Evolutionary conservation across 2,329 filamentous ascomycete species (phyloP), one percentile per base, ranked within the genome.

Genomic region (Penicillium glabrum): DNA sequence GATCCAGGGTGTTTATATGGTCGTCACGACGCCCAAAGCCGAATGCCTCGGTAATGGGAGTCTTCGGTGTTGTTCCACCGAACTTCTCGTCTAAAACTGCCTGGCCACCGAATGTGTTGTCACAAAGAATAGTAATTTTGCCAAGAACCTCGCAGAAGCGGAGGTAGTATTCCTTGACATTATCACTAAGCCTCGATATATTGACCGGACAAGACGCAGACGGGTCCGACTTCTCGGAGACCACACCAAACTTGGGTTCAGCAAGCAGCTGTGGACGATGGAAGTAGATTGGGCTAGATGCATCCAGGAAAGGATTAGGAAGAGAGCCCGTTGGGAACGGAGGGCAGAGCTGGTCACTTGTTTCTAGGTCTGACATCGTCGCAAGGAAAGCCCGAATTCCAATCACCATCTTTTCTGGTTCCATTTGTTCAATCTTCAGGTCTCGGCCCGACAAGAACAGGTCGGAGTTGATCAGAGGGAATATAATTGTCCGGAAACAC

Each of bases 341-440:
- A 3, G 95, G 95, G 24, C 83, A 83, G 13, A 88, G 84, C 61
- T 86, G 83, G 48, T 93, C 89, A 26, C 89, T 88, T 61, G 89
- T 93, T 73, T 99, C 95, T 26, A 98, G 80, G 72, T 99, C 95
- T 0, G 89, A 85, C 86, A 99, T 93, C 64, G 98, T 91, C 31
- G 89, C 90, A 27, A 99, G 81, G 71, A 98, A 99, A 3, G 95
- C 90, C 61, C 92, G 86, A 61, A 99, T 99, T 3, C 93, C 95
- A 65, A 99, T 90, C n/a, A 98, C 93, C 77, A 97, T 96, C 67
- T 91, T 89, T 70, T 99, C 96, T 0, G 96, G 95, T 60, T 99
- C 95, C 60, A 99, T 83, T 69, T 96, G 91, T 69, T 98, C 95
- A 27, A 97, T 89, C 69, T 86, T 92, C 43, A 95, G 78, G 45